Percentiles rank a stretch among this genome's conserved stretches.
Conservation (phyloP, 495 filamentous ascomycete genomes). For the Hypoxylon fuscum region DNA sequence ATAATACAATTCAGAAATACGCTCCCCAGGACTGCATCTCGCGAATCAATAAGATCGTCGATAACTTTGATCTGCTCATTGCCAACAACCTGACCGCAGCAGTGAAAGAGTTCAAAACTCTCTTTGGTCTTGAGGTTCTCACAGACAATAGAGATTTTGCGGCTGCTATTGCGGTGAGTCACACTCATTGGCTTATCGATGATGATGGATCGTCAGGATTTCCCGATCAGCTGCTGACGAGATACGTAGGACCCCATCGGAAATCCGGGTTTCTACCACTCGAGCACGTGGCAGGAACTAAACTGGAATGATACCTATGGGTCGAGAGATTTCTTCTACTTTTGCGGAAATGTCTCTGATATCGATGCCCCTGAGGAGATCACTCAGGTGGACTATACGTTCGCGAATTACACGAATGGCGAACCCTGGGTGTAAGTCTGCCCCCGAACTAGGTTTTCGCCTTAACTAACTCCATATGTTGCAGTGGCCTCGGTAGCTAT, state of each 20-base stretch:
- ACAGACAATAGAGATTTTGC: slow-evolving; percentile 56
- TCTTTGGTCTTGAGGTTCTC: slow-evolving; percentile 53
- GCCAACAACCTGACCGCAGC: slow-evolving; percentile 44
- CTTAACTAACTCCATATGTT: slow-evolving; percentile 7
- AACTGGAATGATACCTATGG: slow-evolving; percentile 52
- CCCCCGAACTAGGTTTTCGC: too few relatives aligned
- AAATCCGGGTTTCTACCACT: slow-evolving; percentile 58
- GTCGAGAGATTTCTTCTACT: slow-evolving; percentile 57
- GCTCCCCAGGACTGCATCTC: slow-evolving; percentile 51
- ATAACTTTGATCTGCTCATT: slow-evolving; percentile 53
- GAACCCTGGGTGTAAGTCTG: slow-evolving; percentile 54
- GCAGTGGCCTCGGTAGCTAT: slow-evolving; percentile 53
- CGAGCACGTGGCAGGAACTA: slow-evolving; percentile 60
- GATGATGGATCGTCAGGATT: background rate
- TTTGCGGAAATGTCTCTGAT: slow-evolving; percentile 60
- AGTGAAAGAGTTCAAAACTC: slow-evolving; percentile 52
- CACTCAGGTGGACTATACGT: slow-evolving; percentile 49
- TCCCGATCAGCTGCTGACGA: background rate
- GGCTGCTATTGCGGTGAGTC: slow-evolving; percentile 49
- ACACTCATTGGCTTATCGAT: slow-evolving; percentile 1
- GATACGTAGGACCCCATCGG: slow-evolving; percentile 49
- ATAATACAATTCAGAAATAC: slow-evolving; percentile 40
- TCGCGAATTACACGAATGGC: slow-evolving; percentile 57
- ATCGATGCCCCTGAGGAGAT: slow-evolving; percentile 53
- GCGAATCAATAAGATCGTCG: slow-evolving; percentile 57